Base-by-base conservation (phyloP, 345 rosid genomes). In the Capsella bursapastoris region DNA sequence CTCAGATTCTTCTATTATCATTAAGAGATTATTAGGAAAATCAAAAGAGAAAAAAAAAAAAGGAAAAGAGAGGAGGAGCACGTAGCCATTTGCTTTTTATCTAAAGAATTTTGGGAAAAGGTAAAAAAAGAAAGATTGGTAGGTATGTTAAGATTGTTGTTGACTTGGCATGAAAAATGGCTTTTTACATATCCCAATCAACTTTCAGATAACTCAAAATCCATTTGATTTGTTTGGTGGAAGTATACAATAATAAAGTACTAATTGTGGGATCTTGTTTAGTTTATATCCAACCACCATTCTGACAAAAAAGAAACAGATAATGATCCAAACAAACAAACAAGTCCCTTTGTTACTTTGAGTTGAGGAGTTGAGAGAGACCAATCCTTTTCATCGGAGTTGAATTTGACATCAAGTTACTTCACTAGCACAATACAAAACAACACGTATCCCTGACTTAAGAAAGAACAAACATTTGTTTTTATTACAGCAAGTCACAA, bases 141-240 rank as follows among this genome's bases (percentile, higher is more conserved):
- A 22, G 25, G 25, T 22, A 22, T 22, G 25, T 22, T 22, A 22
- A 22, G 25, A 22, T 22, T 22, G 25, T 22, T 22, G 25, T 72
- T 62, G 76, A 72, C 61, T 62, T 51, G 12, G 2, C 61, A 28
- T 62, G 52, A 29, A 62, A 7, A 62, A 50, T 61, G 34, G 41
- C 61, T 61, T 61, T 61, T 60, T 49, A 11, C 22, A 45, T 22
- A 22, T 52, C 37, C 0, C 37, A 45, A 45, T 45, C 50, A 45
- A 45, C 7, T 45, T 6, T 44, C 1, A 10, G 14, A 11, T 41
- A 41, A 44, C 47, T 43, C n/a, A 41, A 7, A 44, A 16, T 31
- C 25, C 0, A 22, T 35, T 18, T 44, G 22, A 31, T 34, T 32
- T 40, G 2, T 0, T 52, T 35, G 44, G 3, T 41, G 7, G 4